phyloP scores from a whole-genome alignment of 2,329 filamentous ascomycete species.

The Endoconidiophora laricicola region DNA sequence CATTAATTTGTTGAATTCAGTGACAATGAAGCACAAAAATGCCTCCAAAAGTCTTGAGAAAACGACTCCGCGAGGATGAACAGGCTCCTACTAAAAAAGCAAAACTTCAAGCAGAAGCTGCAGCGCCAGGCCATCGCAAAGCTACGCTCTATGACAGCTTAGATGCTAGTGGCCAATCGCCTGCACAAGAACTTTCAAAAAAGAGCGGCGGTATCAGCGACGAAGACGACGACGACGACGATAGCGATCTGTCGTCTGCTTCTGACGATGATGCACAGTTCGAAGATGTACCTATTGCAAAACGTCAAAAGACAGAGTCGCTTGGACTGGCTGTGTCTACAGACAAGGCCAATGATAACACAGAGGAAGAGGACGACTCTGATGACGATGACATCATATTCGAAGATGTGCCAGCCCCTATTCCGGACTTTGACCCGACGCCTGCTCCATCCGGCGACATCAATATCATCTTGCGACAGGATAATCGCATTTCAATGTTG shows the following conservation, averaged over 20 bases:
- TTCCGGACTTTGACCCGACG: constrained; percentile 24
- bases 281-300: constrained; percentile 25
- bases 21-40: constrained; percentile 24
- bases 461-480: constrained; percentile 51
- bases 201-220: constrained; percentile 4
- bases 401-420: constrained; percentile 34
- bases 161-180: constrained; percentile 25
- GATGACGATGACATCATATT: constrained; percentile 48
- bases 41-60: constrained; percentile 53
- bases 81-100: background rate
- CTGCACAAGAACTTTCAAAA: constrained; percentile 17
- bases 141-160: constrained; percentile 44
- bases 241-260: constrained; percentile 32
- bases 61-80: constrained; percentile 33
- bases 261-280: constrained; percentile 21
- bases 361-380: constrained; percentile 29
- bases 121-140: constrained; percentile 28
- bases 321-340: background rate
- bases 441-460: constrained; percentile 46
- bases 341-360: constrained; percentile 16
- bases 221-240: constrained; percentile 25
- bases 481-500: constrained; percentile 41
- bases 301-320: constrained; percentile 17
- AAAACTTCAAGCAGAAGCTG: constrained; percentile 7
- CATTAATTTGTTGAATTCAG: background rate